phyloP scores from a whole-genome alignment of 2,329 filamentous ascomycete genomes.

The Talaromyces sp. region DNA sequence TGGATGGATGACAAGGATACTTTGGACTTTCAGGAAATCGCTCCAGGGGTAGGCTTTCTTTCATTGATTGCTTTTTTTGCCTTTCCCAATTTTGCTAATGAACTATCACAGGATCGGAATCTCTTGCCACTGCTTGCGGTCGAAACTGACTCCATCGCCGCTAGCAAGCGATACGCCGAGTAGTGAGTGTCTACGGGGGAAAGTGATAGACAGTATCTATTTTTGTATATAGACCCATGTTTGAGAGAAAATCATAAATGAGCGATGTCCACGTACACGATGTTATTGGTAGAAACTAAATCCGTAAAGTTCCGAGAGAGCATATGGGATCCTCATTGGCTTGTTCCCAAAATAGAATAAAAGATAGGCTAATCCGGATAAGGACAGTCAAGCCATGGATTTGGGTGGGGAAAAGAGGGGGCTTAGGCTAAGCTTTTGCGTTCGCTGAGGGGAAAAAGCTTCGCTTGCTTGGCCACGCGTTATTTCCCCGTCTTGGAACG shows the following conservation, averaged over 20 bases:
- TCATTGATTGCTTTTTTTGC: background rate
- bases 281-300: background rate
- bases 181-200: background rate
- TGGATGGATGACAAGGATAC: background rate
- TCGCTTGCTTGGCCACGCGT: background rate
- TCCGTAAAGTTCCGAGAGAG: background rate
- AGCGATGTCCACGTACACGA: background rate
- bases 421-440: background rate
- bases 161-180: background rate
- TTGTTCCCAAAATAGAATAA: background rate
- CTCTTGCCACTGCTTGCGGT: background rate
- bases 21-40: background rate
- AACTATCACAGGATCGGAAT: background rate
- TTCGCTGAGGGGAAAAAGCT: background rate
- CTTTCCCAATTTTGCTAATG: background rate
- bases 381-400: background rate
- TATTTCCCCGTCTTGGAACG: background rate
- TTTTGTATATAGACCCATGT: background rate
- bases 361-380: background rate
- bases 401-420: background rate
- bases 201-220: background rate
- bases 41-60: background rate
- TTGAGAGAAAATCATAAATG: background rate
- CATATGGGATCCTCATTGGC: background rate
- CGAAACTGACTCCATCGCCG: background rate